Percentiles rank a stretch among this genome's conserved stretches.
Conservation (phyloP, 2,329 filamentous ascomycete genomes). For the Trichocomaceae sp. region DNA sequence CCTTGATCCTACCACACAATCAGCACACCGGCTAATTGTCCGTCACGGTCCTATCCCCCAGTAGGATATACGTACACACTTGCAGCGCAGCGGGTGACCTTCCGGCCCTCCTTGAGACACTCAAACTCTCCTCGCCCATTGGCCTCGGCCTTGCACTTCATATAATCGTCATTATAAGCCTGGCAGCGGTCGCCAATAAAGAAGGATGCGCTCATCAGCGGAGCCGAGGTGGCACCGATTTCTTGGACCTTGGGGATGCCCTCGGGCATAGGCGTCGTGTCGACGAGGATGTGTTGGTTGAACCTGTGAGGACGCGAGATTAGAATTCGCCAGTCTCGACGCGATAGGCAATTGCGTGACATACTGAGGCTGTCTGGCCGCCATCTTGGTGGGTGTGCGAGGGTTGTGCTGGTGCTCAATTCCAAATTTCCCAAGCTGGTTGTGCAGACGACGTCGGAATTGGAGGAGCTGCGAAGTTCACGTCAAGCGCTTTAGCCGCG, state of each 20-base stretch:
- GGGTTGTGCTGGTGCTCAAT: conserved; percentile 7
- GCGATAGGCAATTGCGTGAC: conserved; percentile 18
- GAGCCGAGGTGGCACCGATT: conserved; percentile 86
- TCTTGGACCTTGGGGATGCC: conserved; percentile 89
- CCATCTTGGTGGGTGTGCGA: conserved; percentile 23
- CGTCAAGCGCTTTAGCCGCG: conserved; percentile 27
- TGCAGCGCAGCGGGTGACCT: conserved; percentile 91
- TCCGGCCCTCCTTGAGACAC: conserved; percentile 91
- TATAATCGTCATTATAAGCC: conserved; percentile 97
- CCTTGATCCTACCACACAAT: conserved; percentile 61
- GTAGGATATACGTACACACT: conserved; percentile 65
- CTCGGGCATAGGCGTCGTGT: conserved; percentile 90
- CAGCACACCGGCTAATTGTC: conserved; percentile 1
- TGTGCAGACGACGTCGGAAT: conserved; percentile 9
- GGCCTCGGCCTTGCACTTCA: conserved; percentile 98
- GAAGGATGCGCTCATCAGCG: conserved; percentile 83
- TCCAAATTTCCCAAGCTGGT: conserved; percentile 11
- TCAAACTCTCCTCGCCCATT: conserved; percentile 86
- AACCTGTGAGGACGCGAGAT: conserved; percentile 56
- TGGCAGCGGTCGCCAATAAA: conserved; percentile 96
- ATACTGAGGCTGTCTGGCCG: conserved; percentile 29
- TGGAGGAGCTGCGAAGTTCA: conserved; percentile 23
- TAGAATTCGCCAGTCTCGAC: conserved; percentile 15
- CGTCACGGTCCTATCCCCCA: neutral
- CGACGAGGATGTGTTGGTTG: conserved; percentile 86